A percentile compares a stretch with the other conserved stretches of the same genome.
phyloP scores from a whole-genome alignment of 176 grass and related monocot species.

The Carex littledalei region DNA sequence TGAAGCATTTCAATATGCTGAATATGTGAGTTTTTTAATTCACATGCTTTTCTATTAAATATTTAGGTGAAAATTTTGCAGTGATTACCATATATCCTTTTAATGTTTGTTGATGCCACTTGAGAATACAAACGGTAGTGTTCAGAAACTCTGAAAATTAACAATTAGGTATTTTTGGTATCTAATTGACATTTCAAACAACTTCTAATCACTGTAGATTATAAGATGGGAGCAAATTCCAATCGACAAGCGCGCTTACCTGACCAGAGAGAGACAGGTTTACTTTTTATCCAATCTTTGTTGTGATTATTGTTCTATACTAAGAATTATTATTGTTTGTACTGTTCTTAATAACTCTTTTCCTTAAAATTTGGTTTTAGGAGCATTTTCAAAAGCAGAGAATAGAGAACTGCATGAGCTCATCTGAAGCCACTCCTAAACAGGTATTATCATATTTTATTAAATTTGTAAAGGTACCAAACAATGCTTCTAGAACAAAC shows the following conservation, averaged over 20 bases:
- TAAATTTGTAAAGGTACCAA: background rate
- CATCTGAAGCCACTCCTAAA: slow-evolving; percentile 76
- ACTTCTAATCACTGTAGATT: slow-evolving; percentile 40
- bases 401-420: slow-evolving; percentile 93
- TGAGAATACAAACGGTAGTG: background rate
- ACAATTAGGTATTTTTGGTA: background rate
- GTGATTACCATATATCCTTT: background rate
- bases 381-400: slow-evolving; percentile 98
- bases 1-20: slow-evolving; percentile 62
- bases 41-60: background rate
- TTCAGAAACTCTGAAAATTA: background rate
- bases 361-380: slow-evolving; percentile 41
- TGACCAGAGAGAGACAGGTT: slow-evolving; percentile 88
- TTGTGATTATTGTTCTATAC: background rate
- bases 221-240: slow-evolving; percentile 99
- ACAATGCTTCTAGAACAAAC: background rate
- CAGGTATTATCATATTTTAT: slow-evolving; percentile 43
- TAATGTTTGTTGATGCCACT: background rate
- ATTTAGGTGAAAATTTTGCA: background rate
- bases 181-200: background rate
- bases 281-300: background rate
- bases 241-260: slow-evolving; percentile 48
- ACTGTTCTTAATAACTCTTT: background rate
- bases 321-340: background rate
- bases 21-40: slow-evolving; percentile 63